phyloP scores from a whole-genome alignment of 2,329 filamentous ascomycete genomes.

The Fusarium sp. region DNA sequence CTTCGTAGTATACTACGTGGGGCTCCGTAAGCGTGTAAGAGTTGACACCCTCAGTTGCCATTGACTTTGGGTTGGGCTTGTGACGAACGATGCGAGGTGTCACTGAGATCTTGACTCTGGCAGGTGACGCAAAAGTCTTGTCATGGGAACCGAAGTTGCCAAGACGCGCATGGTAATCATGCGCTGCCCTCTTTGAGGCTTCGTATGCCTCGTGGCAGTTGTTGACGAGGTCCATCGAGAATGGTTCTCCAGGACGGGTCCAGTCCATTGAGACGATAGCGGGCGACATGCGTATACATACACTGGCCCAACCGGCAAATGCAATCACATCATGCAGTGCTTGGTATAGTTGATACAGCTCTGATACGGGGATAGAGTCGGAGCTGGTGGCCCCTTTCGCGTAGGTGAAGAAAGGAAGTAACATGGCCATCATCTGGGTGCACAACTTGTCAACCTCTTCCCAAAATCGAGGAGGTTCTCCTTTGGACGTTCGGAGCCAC shows the following conservation, averaged over 20 bases:
- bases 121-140: constrained; percentile 4
- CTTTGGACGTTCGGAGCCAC: constrained; percentile 37
- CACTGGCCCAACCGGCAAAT: constrained; percentile 48
- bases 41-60: constrained; percentile 21
- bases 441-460: constrained; percentile 46
- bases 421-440: constrained; percentile 34
- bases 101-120: constrained; percentile 50
- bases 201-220: constrained; percentile 31
- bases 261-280: constrained; percentile 44
- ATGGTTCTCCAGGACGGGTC: constrained; percentile 46
- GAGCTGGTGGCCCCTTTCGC: constrained; percentile 21
- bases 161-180: constrained; percentile 6
- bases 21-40: constrained; percentile 42
- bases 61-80: constrained; percentile 15
- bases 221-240: constrained; percentile 38
- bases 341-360: constrained; percentile 44
- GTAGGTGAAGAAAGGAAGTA: constrained; percentile 43
- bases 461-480: constrained; percentile 47
- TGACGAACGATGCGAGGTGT: constrained; percentile 43
- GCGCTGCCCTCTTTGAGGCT: constrained; percentile 22
- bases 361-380: constrained; percentile 2
- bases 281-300: constrained; percentile 42
- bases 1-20: constrained; percentile 48
- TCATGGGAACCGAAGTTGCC: not conserved
- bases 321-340: constrained; percentile 47